Evolutionary conservation across 257 asterid genomes (phyloP).

Genomic region (Petunia secreta): DNA sequence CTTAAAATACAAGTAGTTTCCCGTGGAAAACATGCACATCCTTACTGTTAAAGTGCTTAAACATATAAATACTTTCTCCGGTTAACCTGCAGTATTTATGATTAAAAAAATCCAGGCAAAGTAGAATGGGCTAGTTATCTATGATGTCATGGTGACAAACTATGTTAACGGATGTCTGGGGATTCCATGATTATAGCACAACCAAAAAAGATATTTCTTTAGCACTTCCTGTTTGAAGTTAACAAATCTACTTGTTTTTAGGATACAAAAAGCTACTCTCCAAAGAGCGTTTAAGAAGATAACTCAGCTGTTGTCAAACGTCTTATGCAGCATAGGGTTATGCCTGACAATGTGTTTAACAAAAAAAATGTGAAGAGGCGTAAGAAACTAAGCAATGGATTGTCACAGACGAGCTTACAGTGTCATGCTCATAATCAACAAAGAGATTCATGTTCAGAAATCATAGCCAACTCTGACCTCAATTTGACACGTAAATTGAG

Average conservation of each 20-base stretch:
- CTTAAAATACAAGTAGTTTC: background rate
- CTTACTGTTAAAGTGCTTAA: background rate
- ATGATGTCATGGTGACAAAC: background rate
- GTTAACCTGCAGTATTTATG: no score
- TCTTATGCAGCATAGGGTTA: conserved; percentile 24
- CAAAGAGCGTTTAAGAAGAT: conserved; percentile 38
- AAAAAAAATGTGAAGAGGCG: conserved; percentile 73
- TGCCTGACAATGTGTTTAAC: conserved; percentile 28
- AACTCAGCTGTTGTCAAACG: conserved; percentile 30
- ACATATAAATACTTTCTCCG: background rate
- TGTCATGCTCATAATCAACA: conserved; percentile 28
- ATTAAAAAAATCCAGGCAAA: background rate
- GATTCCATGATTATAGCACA: background rate
- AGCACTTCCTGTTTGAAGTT: background rate
- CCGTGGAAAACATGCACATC: background rate
- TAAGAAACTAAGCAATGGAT: conserved; percentile 56
- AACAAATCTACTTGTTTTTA: background rate
- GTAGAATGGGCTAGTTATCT: background rate
- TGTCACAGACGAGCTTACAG: conserved; percentile 36
- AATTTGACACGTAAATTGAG: conserved; percentile 35
- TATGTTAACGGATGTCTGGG: background rate
- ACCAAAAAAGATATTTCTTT: background rate
- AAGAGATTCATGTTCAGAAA: conserved; percentile 29
- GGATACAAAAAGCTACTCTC: background rate
- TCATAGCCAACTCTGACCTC: conserved; percentile 17